Base-by-base conservation (phyloP, 2,329 filamentous ascomycete genomes). In the Triangularia setosa region DNA sequence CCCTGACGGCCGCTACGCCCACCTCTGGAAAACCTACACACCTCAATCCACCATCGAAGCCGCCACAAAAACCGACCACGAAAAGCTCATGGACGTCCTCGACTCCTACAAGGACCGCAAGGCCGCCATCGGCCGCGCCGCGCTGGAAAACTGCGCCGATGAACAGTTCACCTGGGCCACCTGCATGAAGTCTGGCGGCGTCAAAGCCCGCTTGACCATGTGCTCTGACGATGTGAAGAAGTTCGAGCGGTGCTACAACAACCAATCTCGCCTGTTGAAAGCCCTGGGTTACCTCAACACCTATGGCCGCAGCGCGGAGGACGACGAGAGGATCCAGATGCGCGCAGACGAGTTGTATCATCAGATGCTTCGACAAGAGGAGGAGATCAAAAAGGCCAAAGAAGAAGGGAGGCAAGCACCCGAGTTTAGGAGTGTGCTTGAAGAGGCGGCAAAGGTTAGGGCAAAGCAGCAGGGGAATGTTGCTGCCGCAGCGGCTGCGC, bases 321-420 rank as follows among this genome's bases (percentile, higher is more conserved):
- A 91, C 60, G 91, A 97, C 71, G 93, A 97, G 75, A 86, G 90
- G 70, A 92, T 99, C 67, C 95, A 98, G 78, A 92, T 98, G 89
- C 93, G 97, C 76, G 94, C 94, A 65, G 95, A 99, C 79, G 87
- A 86, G 68, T 83, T 99, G 48, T 99, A 93, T 77, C 90, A 94
- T 72, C 87, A 90, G 70, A 92, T 98, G 88, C 77, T 96, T 40
- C 84, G 87, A 66, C 92, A 96, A 74, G 94, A 99, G 77, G 82
- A 81, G 21, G 85, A 84, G 67, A 87, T 91, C n/a, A 86, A 90
- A 68, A 83, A 87, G 71, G 90, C 90, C 35, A 87, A 87, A 75
- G 80, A 83, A 61, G 83, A 85, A 68, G 87, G 86, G 27, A 77
- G 76, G n/a, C 81, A 84, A 0, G 74, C 81, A 55, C 89, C 90